phyloP scores from a whole-genome alignment of 2,329 filamentous ascomycete genomes.

The Calonectria naviculata region DNA sequence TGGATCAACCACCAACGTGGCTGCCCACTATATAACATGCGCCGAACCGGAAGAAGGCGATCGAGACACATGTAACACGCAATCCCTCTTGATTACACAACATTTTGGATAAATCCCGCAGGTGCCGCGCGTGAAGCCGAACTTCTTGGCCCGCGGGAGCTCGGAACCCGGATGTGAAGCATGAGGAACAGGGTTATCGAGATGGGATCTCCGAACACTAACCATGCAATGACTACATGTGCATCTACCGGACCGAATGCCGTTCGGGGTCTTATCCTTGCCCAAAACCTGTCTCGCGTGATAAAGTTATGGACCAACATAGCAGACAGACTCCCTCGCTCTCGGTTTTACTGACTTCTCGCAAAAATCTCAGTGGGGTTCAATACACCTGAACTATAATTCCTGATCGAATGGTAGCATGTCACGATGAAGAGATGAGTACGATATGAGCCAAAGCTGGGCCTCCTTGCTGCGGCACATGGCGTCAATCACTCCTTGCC shows the following conservation, averaged over 20 bases:
- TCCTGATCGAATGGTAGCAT: no score
- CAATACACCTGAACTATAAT: no score
- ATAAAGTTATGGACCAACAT: neutral
- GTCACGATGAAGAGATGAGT: no score
- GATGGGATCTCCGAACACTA: neutral
- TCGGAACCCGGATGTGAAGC: neutral
- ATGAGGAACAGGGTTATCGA: neutral
- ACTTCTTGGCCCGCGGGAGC: neutral
- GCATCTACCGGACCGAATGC: constrained; percentile 1
- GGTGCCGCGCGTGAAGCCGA: neutral
- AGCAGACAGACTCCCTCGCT: neutral
- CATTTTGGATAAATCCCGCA: neutral
- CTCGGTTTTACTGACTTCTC: neutral
- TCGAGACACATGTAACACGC: neutral
- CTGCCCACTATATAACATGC: neutral
- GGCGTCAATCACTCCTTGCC: neutral
- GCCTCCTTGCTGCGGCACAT: neutral
- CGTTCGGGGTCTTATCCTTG: neutral
- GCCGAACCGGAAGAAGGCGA: neutral
- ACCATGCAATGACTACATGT: no score
- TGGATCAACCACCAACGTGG: neutral
- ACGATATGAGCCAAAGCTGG: neutral
- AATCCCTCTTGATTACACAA: neutral
- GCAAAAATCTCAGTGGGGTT: no score
- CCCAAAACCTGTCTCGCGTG: neutral